These are phyloP conservation scores for Botrytis tulipae DNA, from an alignment of 2,329 filamentous ascomycete species.

Conservation along the genomic window DNA sequence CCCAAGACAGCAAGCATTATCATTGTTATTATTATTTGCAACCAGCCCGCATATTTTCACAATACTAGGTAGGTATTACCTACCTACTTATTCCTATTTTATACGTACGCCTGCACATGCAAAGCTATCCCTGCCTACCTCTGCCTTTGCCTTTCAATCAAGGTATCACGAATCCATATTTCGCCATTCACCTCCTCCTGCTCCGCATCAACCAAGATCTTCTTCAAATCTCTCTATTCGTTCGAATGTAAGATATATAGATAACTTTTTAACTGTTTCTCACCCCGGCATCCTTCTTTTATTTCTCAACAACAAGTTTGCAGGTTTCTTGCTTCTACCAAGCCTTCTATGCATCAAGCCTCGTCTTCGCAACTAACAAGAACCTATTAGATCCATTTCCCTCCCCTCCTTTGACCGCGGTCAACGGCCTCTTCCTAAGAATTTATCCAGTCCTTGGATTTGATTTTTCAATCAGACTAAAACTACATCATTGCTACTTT, in stretches of 20 bases:
- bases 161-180: background rate
- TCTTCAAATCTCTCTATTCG: background rate
- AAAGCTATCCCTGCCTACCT: background rate
- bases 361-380: background rate
- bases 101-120: background rate
- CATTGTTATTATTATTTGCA: background rate
- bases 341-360: constrained; percentile 19
- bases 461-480: background rate
- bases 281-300: background rate
- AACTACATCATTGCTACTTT: background rate
- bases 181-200: background rate
- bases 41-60: background rate
- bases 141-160: background rate
- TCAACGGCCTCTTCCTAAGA: constrained; percentile 1
- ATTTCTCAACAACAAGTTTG: background rate
- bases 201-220: constrained; percentile 5
- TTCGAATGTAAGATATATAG: background rate
- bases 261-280: background rate
- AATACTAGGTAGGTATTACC: no score
- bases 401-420: background rate
- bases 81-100: background rate
- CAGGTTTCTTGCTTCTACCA: constrained; percentile 14
- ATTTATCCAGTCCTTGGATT: background rate
- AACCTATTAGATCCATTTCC: background rate
- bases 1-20: background rate